phyloP scores from a whole-genome alignment of 2,329 filamentous ascomycete species.

The Chaetomium olivaceum region DNA sequence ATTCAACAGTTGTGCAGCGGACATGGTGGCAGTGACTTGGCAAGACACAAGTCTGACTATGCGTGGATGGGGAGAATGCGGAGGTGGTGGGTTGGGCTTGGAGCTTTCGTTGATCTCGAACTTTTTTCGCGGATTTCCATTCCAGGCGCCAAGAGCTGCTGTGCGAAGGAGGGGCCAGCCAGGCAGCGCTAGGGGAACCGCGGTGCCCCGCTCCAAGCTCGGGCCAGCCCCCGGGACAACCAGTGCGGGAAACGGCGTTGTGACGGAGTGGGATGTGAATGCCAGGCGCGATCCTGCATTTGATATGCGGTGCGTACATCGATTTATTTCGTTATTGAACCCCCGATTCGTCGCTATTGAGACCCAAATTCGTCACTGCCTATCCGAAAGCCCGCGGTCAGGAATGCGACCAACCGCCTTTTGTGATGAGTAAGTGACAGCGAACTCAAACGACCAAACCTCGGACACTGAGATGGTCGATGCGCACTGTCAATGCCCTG shows the following conservation, averaged over 20 bases:
- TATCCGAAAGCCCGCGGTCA: background rate
- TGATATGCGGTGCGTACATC: background rate
- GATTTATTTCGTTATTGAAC: slow-evolving; percentile 9
- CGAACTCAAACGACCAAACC: background rate
- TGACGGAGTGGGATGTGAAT: slow-evolving; percentile 2
- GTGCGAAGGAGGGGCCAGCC: slow-evolving; percentile 31
- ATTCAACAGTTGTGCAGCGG: slow-evolving; percentile 95
- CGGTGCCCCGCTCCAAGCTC: slow-evolving; percentile 24
- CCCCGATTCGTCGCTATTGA: slow-evolving; percentile 12
- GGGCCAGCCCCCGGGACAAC: slow-evolving; percentile 21
- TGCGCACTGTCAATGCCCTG: background rate
- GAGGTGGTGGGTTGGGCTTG: slow-evolving; percentile 27
- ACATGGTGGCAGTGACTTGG: slow-evolving; percentile 60
- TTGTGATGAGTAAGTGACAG: background rate
- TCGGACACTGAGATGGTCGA: slow-evolving; percentile 2
- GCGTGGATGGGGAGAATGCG: slow-evolving; percentile 19
- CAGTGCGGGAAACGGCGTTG: background rate
- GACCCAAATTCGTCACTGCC: background rate
- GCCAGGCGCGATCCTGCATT: background rate
- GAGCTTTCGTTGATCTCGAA: slow-evolving; percentile 30
- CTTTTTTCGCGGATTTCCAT: slow-evolving; percentile 34
- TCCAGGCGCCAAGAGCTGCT: slow-evolving; percentile 22
- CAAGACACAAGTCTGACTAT: slow-evolving; percentile 19
- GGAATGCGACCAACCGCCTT: background rate
- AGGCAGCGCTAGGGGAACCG: slow-evolving; percentile 16